Conservation (phyloP, 371 early-diverging fungal genomes). For the Capillidium heterosporum region DNA sequence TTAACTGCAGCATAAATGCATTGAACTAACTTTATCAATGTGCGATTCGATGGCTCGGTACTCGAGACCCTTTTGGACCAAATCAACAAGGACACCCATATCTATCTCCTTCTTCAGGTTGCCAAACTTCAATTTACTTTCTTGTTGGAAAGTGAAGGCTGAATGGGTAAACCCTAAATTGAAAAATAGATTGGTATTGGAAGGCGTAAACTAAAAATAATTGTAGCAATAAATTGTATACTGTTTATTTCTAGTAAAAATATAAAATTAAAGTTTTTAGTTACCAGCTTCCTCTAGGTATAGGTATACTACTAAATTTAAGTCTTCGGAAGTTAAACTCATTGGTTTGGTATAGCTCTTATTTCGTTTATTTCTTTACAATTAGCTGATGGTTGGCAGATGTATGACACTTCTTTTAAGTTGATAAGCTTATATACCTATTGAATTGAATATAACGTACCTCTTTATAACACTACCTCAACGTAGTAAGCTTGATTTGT, state of each 20-base stretch:
- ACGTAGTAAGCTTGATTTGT: too few species aligned
- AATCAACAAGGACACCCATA: slow-evolving; percentile 69
- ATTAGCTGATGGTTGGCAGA: background rate
- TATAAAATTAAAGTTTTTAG: background rate
- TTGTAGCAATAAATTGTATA: background rate
- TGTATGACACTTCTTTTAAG: background rate
- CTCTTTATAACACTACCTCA: background rate
- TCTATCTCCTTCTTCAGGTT: slow-evolving; percentile 43
- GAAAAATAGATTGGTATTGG: too few species aligned
- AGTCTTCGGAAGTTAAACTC: slow-evolving; percentile 2
- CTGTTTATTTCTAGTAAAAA: background rate
- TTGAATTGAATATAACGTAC: background rate
- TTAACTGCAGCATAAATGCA: background rate
- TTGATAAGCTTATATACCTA: background rate
- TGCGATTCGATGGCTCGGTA: slow-evolving; percentile 80
- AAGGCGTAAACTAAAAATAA: background rate
- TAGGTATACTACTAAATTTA: background rate
- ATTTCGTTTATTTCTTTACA: background rate
- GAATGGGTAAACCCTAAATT: slow-evolving; percentile 72
- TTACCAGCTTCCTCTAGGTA: slow-evolving; percentile 4
- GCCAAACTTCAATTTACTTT: slow-evolving; percentile 54
- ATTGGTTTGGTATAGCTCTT: background rate
- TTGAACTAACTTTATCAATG: slow-evolving; percentile 36
- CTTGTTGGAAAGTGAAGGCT: slow-evolving; percentile 76
- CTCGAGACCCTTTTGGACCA: slow-evolving; percentile 84